phyloP scores from a whole-genome alignment of 106 monocot species.

The Dioscorea alata region DNA sequence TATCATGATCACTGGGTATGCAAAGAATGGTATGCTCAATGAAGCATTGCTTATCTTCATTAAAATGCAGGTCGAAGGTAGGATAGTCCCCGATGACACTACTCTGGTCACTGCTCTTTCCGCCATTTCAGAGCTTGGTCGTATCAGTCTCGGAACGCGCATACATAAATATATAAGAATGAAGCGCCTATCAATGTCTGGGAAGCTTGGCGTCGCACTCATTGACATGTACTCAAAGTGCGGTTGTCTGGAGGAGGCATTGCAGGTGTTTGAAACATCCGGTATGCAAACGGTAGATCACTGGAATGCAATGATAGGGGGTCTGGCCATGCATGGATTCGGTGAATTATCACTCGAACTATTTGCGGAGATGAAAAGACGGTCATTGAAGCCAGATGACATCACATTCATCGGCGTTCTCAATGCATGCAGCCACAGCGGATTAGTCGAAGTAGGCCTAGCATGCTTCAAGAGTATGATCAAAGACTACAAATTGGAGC shows the following conservation, averaged over 20 bases:
- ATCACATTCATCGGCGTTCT: slow-evolving; percentile 56
- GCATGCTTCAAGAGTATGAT: slow-evolving; percentile 36
- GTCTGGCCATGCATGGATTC: slow-evolving; percentile 45
- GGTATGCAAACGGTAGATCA: slow-evolving; percentile 28
- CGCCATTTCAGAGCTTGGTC: slow-evolving; percentile 34
- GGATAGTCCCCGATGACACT: slow-evolving; percentile 22
- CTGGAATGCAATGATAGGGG: slow-evolving; percentile 60
- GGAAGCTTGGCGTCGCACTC: slow-evolving; percentile 16
- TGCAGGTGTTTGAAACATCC: slow-evolving; percentile 33
- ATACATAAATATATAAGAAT: slow-evolving; percentile 33
- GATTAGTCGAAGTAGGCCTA: slow-evolving; percentile 44
- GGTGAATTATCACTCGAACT: slow-evolving; percentile 31
- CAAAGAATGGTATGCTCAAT: slow-evolving; percentile 23
- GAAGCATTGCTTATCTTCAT: slow-evolving; percentile 41
- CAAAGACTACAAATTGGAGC: slow-evolving; percentile 21
- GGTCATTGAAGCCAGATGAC: slow-evolving; percentile 33
- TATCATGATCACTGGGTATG: slow-evolving; percentile 40
- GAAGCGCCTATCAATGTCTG: slow-evolving; percentile 24
- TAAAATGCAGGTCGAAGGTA: slow-evolving; percentile 15
- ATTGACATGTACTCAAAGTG: slow-evolving; percentile 75
- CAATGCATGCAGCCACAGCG: slow-evolving; percentile 60
- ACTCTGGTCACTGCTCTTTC: slow-evolving; percentile 41
- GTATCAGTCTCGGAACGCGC: slow-evolving; percentile 19
- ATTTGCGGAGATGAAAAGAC: slow-evolving; percentile 29
- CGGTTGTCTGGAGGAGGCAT: slow-evolving; percentile 35